A percentile compares a stretch with the other conserved stretches of the same genome.
These are phyloP conservation scores for Cutaneotrichosporon dermatis DNA, from an alignment of 1,284 basidiomycete species.

Conservation along the genomic window DNA sequence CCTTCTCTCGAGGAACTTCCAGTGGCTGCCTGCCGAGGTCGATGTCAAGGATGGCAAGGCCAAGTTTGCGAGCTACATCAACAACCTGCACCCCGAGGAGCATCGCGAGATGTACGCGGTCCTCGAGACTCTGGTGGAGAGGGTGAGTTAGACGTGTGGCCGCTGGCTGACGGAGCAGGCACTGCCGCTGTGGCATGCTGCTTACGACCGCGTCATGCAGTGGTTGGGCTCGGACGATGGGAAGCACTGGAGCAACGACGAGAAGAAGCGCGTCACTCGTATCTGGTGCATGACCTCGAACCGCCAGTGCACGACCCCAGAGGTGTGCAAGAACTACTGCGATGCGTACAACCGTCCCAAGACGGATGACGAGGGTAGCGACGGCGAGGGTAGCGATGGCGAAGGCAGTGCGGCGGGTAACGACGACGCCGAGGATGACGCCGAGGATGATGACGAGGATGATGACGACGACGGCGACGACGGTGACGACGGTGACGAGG, in stretches of 20 bases:
- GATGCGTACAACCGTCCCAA: slow-evolving; percentile 2
- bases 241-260: not conserved
- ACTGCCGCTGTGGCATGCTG: slow-evolving; percentile 5
- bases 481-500: not conserved
- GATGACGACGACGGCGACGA: slow-evolving; percentile 1
- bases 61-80: slow-evolving; percentile 11
- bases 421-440: not conserved
- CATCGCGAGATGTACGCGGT: slow-evolving; percentile 4
- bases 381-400: not conserved
- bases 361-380: not conserved
- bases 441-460: not conserved
- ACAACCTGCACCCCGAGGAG: slow-evolving; percentile 8
- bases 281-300: slow-evolving; percentile 1
- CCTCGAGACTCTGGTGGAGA: slow-evolving; percentile 8
- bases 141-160: not conserved
- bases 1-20: slow-evolving; percentile 8
- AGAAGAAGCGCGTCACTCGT: not conserved
- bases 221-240: slow-evolving; percentile 4
- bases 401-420: not conserved
- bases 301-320: slow-evolving; percentile 5
- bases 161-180: not conserved
- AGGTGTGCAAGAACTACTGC: slow-evolving; percentile 4
- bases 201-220: slow-evolving; percentile 7
- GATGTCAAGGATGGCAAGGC: not conserved
- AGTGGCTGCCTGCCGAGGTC: slow-evolving; percentile 16